Evolutionary conservation across 306 rosid genomes (phyloP).

Genomic region (Quillaja saponaria): DNA sequence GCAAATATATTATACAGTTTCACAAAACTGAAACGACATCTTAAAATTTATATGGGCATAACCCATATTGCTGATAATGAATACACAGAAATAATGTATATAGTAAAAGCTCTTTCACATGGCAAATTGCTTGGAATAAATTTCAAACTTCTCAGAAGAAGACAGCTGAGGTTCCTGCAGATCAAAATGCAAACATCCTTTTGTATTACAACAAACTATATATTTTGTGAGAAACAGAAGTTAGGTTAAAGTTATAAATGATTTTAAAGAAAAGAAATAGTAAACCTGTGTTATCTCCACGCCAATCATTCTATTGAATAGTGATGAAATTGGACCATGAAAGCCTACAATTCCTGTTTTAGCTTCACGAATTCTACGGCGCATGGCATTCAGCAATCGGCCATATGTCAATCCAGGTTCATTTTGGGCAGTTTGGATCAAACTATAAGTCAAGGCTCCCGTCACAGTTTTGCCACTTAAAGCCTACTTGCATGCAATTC

Average conservation of each 20-base stretch:
- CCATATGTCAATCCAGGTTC: slow-evolving; percentile 54
- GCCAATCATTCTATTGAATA: neutral
- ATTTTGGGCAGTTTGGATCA: slow-evolving; percentile 57
- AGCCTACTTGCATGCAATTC: slow-evolving; percentile 34
- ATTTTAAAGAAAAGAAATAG: neutral
- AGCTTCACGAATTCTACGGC: slow-evolving; percentile 46
- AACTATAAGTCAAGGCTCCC: slow-evolving; percentile 70
- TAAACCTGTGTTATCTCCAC: neutral
- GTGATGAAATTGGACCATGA: neutral
- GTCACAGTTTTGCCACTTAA: slow-evolving; percentile 38
- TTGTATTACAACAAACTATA: too few relatives aligned
- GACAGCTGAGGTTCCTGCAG: slow-evolving; percentile 43
- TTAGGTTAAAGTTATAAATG: too few relatives aligned
- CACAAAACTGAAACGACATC: too few relatives aligned
- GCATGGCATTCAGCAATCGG: slow-evolving; percentile 47
- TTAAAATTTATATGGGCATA: too few relatives aligned
- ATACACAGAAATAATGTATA: too few relatives aligned
- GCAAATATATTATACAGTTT: too few relatives aligned
- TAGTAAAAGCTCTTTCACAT: neutral
- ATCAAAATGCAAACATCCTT: neutral
- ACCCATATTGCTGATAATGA: too few relatives aligned
- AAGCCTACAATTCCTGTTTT: slow-evolving; percentile 37
- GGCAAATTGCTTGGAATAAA: neutral
- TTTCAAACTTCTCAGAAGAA: slow-evolving; percentile 16
- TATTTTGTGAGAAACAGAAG: too few relatives aligned